Base-by-base conservation (phyloP, 176 grass and related monocot species). In the Hordeum vulgare region DNA sequence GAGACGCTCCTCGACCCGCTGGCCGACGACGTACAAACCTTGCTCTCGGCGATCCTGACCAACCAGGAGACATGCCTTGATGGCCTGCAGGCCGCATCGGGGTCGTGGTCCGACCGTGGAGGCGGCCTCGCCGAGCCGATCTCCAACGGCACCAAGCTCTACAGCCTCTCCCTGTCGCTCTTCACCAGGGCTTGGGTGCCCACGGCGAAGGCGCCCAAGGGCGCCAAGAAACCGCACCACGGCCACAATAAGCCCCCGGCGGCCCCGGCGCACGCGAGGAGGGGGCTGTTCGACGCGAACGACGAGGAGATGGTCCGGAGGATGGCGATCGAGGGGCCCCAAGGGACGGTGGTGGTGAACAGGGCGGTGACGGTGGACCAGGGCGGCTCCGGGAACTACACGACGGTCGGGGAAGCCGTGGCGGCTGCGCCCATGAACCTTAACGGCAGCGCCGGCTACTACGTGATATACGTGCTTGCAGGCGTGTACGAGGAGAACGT, bases 401-500 rank as follows among this genome's bases (percentile, higher is more conserved):
- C 80, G 5, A 90, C 71, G 1, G 83, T 98, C 7, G 81, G 83
- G 10, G 93, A 83, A 1, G 96, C 96, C 8, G 77, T 98, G 42
- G 87, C 86, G 0, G 89, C 89, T 1, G 96, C 93, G 29, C 93
- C 96, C 0, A 87, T 20, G 0, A 90, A 94, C 58, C 88, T 92
- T 26, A 54, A 98, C 42, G 91, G 89, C 37, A 95, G 67, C 74
- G 54, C 23, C 17, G 96, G 96, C 9, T 95, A 98, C 70, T 83
- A 91, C 88, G 54, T 98, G 7, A 95, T 98, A 24, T 87, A 94
- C 76, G 96, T 98, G 54, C 84, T 35, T 10, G 81, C 33, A 21
- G 93, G 96, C 14, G 91, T 98, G 11, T 98, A 98, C 73, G 79
- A 90, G n/a, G 96, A 98, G 82, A 93, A 95, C 78, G 91, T 98